Base-by-base conservation (phyloP, 2,329 filamentous ascomycete genomes). In the Penicillium sp. region DNA sequence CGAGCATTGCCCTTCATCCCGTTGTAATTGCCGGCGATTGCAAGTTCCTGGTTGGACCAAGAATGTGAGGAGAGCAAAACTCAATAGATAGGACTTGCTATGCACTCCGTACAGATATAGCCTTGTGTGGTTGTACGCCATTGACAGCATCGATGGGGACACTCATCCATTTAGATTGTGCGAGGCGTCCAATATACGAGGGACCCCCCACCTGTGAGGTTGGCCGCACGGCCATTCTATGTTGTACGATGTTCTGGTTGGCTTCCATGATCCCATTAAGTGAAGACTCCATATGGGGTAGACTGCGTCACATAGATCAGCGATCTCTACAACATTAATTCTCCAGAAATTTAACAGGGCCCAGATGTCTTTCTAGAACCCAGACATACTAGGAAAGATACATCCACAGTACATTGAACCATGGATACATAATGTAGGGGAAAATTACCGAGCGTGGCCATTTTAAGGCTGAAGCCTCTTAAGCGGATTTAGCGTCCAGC, bases 121-220 rank as follows among this genome's bases (percentile, higher is more conserved):
- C 23, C 23, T 23, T 23, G 23, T 5, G 5, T 23, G 23, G 5
- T 3, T 23, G 23, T 5, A 23, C 23, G 23, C 23, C 23, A 23
- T 23, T 23, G 23, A 23, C 23, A 23, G 23, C 23, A 23, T 23
- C 5, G 23, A 11, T 11, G 19, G n/a, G 35, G 8, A 9, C 9
- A 5, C 41, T 16, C 38, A 57, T 57, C n/a, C 41, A 50, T 56
- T 39, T 41, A 23, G 45, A 26, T 53, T 39, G 34, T 26, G 49
- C 16, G 47, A 61, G 53, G 55, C 58, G 52, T 58, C 54, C 58
- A 57, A 52, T 53, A 56, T 58, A 54, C 53, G 51, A 57, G 52
- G 41, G 51, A 16, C n/a, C 30, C 48, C 53, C 49, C 59, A 55
- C 57, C 49, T 50, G 14, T 38, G 36, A 50, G 41, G 47, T 52